Evolutionary conservation across 805 yeast species (phyloP).

Genomic region (Cyberlindnera xylosilytica): DNA sequence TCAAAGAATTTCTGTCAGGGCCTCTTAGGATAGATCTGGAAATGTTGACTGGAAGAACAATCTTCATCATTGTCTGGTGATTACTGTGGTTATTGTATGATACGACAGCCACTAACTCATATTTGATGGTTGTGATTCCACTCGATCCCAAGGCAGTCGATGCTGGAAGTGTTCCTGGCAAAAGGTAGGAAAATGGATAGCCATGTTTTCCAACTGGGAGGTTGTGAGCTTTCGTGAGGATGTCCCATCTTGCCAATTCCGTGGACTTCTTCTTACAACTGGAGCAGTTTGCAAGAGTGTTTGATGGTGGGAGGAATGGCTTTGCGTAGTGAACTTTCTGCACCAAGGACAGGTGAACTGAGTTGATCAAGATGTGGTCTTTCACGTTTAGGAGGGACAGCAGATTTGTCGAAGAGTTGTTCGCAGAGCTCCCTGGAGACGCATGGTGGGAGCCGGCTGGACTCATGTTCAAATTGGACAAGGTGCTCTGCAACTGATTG

Average conservation of each 20-base stretch:
- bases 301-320: conserved; percentile 61
- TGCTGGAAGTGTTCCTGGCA: conserved; percentile 88
- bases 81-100: conserved; percentile 37
- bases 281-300: conserved; percentile 48
- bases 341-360: conserved; percentile 63
- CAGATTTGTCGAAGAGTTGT: conserved; percentile 26
- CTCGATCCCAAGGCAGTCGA: conserved; percentile 57
- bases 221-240: conserved; percentile 55
- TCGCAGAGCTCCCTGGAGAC: conserved; percentile 21
- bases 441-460: conserved; percentile 24
- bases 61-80: conserved; percentile 35
- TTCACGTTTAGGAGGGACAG: conserved; percentile 27
- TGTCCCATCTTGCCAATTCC: conserved; percentile 85
- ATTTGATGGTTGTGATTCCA: conserved; percentile 53
- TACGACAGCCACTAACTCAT: conserved; percentile 68
- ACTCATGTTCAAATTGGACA: conserved; percentile 26
- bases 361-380: conserved; percentile 47
- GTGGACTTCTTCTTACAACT: conserved; percentile 54
- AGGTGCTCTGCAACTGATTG: conserved; percentile 22
- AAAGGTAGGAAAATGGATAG: conserved; percentile 85
- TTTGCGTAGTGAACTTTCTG: conserved; percentile 66
- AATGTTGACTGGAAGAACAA: conserved; percentile 64
- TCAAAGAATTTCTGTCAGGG: conserved; percentile 78
- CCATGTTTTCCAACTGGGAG: conserved; percentile 71
- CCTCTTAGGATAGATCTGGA: conserved; percentile 77